phyloP scores from a whole-genome alignment of 2,329 filamentous ascomycete genomes.

The Myriosclerotinia duriaeana region DNA sequence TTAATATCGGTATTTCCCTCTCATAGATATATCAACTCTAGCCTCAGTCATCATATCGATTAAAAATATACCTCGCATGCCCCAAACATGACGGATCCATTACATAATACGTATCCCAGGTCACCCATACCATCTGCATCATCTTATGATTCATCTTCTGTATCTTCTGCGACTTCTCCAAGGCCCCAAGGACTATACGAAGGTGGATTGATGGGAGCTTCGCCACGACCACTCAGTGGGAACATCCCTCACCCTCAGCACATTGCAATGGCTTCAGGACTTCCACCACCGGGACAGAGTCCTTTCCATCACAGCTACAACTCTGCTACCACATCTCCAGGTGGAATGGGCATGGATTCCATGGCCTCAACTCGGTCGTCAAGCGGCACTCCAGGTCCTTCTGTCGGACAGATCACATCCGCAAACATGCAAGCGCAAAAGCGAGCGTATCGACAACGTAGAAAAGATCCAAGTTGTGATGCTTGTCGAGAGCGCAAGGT shows the following conservation, averaged over 20 bases:
- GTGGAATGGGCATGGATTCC: constrained; percentile 55
- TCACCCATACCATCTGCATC: constrained; percentile 61
- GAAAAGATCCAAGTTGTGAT: constrained; percentile 96
- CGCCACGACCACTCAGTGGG: constrained; percentile 50
- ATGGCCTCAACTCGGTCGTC: constrained; percentile 59
- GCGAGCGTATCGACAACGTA: constrained; percentile 86
- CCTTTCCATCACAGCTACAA: constrained; percentile 38
- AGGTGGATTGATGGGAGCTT: constrained; percentile 53
- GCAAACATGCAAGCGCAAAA: constrained; percentile 73
- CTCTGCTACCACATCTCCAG: constrained; percentile 37
- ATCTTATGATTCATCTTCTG: constrained; percentile 64
- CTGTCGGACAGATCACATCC: constrained; percentile 41
- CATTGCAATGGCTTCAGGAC: constrained; percentile 54
- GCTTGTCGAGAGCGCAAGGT: constrained; percentile 85
- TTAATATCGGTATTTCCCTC: constrained; percentile 1
- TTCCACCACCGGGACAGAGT: constrained; percentile 41
- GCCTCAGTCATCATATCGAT: constrained; percentile 21
- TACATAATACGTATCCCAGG: constrained; percentile 59
- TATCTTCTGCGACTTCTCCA: constrained; percentile 61
- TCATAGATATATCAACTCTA: background rate
- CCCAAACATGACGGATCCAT: constrained; percentile 52
- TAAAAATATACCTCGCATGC: constrained; percentile 28
- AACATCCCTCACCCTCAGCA: constrained; percentile 50
- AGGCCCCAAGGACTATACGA: constrained; percentile 54
- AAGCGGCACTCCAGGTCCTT: constrained; percentile 53